Percentiles rank a stretch among this genome's conserved stretches.
Evolutionary conservation across 1,284 basidiomycete genomes (phyloP).

Genomic region (Athelia sp.): DNA sequence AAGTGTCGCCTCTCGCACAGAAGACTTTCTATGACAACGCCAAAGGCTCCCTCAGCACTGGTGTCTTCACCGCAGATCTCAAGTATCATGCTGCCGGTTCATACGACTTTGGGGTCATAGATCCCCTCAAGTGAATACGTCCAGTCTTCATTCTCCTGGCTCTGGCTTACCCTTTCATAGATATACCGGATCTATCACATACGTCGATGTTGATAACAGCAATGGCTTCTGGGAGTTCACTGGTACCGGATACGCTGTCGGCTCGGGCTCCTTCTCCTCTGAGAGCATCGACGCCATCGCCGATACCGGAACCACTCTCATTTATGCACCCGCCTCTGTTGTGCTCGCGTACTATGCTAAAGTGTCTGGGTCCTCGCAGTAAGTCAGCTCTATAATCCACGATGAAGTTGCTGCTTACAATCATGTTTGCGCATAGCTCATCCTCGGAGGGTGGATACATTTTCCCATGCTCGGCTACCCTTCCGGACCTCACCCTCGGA

Average conservation of each 20-base stretch:
- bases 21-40: conserved; percentile 30
- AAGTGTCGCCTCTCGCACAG: conserved; percentile 23
- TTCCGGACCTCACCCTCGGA: neutral
- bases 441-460: neutral
- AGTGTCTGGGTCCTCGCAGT: conserved; percentile 11
- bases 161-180: too few species aligned
- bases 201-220: neutral
- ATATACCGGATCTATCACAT: neutral
- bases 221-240: neutral
- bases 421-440: neutral
- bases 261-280: neutral
- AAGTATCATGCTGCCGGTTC: neutral
- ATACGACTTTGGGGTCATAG: neutral
- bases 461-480: neutral
- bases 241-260: neutral
- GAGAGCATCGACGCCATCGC: neutral
- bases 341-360: conserved; percentile 24
- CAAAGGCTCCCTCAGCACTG: conserved; percentile 25
- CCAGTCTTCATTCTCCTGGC: too few species aligned
- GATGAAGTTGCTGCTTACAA: neutral
- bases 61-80: conserved; percentile 10
- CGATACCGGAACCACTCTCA: conserved; percentile 27
- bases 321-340: conserved; percentile 25
- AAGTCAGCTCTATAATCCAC: neutral
- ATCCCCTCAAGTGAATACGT: neutral